Evolutionary conservation across 257 asterid species (phyloP).

Genomic region (Coffea canephora): DNA sequence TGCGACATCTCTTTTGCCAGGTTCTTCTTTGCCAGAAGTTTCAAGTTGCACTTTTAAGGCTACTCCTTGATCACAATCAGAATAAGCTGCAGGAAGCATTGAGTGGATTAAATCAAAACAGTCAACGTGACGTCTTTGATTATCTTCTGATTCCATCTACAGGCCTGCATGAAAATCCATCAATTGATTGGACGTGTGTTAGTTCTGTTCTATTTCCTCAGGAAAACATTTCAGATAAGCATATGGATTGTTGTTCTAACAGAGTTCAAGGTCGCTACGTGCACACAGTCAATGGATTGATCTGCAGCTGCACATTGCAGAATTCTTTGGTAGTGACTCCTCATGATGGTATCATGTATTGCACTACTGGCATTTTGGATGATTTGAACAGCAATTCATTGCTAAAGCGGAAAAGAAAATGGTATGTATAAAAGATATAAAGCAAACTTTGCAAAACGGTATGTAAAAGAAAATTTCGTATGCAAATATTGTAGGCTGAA

Average conservation of each 20-base stretch:
- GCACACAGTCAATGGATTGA: conserved; percentile 46
- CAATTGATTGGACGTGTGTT: conserved; percentile 56
- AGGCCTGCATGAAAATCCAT: conserved; percentile 12
- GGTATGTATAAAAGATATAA: conserved; percentile 36
- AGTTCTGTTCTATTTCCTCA: conserved; percentile 25
- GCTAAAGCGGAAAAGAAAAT: conserved; percentile 27
- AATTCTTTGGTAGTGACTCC: conserved; percentile 71
- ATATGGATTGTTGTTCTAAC: conserved; percentile 15
- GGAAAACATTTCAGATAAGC: conserved; percentile 14
- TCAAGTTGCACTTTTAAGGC: conserved; percentile 48
- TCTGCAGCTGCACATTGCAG: conserved; percentile 57
- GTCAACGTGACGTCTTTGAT: conserved; percentile 29
- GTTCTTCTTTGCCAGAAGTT: conserved; percentile 49
- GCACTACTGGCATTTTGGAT: conserved; percentile 41
- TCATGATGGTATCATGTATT: conserved; percentile 50
- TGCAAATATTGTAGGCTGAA: background rate
- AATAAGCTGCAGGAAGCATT: conserved; percentile 33
- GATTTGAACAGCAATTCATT: conserved; percentile 40
- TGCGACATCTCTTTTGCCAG: conserved; percentile 28
- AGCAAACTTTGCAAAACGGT: conserved; percentile 48
- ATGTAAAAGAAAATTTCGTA: conserved; percentile 4
- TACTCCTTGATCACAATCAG: conserved; percentile 46
- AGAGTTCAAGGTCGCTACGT: conserved; percentile 20
- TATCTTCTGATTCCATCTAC: conserved; percentile 69
- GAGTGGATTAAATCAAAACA: conserved; percentile 7